Conservation (phyloP, 768 basidiomycete species). For the Sutorius australiensis region DNA sequence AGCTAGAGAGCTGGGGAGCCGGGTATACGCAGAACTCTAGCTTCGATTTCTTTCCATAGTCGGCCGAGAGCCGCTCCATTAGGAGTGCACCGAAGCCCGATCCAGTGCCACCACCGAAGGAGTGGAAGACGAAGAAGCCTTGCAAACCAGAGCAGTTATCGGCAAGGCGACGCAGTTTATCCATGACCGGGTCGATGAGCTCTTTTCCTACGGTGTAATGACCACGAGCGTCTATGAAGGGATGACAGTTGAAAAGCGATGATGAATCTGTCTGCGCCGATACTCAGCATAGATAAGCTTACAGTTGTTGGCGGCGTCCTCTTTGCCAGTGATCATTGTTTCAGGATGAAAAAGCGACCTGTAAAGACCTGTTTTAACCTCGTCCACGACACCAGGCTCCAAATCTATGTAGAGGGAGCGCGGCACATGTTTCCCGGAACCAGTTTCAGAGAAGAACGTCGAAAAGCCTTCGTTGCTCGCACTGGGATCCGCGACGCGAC, state of each 20-base stretch:
- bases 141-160: slow-evolving; percentile 98
- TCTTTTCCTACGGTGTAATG: slow-evolving; percentile 99
- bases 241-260: slow-evolving; percentile 11
- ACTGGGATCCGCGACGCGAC: slow-evolving; percentile 67
- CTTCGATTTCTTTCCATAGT: slow-evolving; percentile 99
- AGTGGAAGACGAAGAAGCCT: slow-evolving; percentile 99
- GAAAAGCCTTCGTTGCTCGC: slow-evolving; percentile 78
- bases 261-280: neutral
- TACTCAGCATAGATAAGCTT: slow-evolving; percentile 28
- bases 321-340: slow-evolving; percentile 94
- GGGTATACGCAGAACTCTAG: slow-evolving; percentile 98
- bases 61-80: slow-evolving; percentile 93
- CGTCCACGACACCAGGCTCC: slow-evolving; percentile 94
- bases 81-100: slow-evolving; percentile 98
- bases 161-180: slow-evolving; percentile 92
- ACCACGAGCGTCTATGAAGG: slow-evolving; percentile 81
- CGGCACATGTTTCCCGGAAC: slow-evolving; percentile 92
- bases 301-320: slow-evolving; percentile 99
- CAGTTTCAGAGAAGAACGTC: slow-evolving; percentile 96
- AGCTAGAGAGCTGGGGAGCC: slow-evolving; percentile 89
- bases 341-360: slow-evolving; percentile 96
- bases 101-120: slow-evolving; percentile 98
- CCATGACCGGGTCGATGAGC: slow-evolving; percentile 94
- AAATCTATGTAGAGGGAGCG: slow-evolving; percentile 95
- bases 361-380: slow-evolving; percentile 90